These are phyloP conservation scores for Phragmites australis DNA, from an alignment of 176 grass and related monocot species.

Conservation along the genomic window DNA sequence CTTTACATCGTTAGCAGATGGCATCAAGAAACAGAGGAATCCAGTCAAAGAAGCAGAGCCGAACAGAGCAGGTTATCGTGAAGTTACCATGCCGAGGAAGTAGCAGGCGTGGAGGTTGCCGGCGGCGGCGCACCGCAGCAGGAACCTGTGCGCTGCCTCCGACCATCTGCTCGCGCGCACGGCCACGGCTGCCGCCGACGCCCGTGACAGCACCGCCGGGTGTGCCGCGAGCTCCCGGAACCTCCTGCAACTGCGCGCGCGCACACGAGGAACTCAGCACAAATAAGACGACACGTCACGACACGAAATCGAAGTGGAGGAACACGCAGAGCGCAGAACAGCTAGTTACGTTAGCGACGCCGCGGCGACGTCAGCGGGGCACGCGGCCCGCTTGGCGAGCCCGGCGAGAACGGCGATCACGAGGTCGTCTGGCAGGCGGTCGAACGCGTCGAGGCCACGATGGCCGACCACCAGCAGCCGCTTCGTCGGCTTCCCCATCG, in stretches of 20 bases:
- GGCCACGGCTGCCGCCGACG: constrained; percentile 36
- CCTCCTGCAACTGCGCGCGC: constrained; percentile 56
- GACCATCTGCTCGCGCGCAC: constrained; percentile 50
- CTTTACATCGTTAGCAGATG: constrained; percentile 1
- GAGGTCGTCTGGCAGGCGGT: constrained; percentile 66
- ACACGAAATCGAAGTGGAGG: background rate
- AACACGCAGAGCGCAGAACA: background rate
- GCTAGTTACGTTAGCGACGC: constrained; percentile 38
- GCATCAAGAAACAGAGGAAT: background rate
- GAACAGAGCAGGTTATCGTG: background rate
- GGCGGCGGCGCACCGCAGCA: constrained; percentile 55
- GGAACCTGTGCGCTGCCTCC: constrained; percentile 52
- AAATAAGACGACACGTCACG: background rate
- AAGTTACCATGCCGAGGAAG: constrained; percentile 73
- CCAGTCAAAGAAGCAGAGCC: background rate
- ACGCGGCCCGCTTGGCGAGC: constrained; percentile 27
- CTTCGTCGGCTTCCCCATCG: constrained; percentile 32
- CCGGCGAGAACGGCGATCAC: constrained; percentile 52
- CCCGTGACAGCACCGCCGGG: constrained; percentile 46
- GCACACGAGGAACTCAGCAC: background rate
- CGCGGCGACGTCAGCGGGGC: constrained; percentile 48
- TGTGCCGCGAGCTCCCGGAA: constrained; percentile 47
- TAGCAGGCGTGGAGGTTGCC: constrained; percentile 74
- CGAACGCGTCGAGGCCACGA: constrained; percentile 44
- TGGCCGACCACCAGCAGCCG: background rate